phyloP scores from a whole-genome alignment of 2,329 filamentous ascomycete genomes.

The Tympanopsis confertula region DNA sequence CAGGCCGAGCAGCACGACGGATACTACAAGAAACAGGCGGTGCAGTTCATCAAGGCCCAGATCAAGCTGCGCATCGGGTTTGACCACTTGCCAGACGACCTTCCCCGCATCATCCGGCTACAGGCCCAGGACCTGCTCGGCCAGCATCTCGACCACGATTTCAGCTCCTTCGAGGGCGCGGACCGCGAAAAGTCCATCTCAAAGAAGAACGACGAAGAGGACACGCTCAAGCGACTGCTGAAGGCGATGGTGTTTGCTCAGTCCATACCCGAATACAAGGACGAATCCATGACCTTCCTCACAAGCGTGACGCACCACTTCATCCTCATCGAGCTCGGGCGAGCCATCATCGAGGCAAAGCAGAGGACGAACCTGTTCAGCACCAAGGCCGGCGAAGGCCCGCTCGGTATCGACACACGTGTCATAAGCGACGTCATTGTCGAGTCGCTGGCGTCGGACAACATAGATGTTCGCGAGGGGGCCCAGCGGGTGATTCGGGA shows the following conservation, averaged over 20 bases:
- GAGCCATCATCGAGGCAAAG: constrained; percentile 70
- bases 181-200: constrained; percentile 72
- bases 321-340: constrained; percentile 76
- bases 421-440: constrained; percentile 81
- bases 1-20: constrained; percentile 54
- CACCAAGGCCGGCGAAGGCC: constrained; percentile 75
- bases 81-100: constrained; percentile 80
- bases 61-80: constrained; percentile 81
- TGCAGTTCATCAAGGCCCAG: constrained; percentile 78
- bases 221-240: constrained; percentile 70
- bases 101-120: constrained; percentile 71
- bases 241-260: constrained; percentile 81
- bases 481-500: constrained; percentile 69
- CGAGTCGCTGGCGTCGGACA: constrained; percentile 79
- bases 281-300: constrained; percentile 65
- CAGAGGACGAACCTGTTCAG: constrained; percentile 71
- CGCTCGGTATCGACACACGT: constrained; percentile 74
- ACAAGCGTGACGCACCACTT: constrained; percentile 80
- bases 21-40: constrained; percentile 88
- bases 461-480: constrained; percentile 66
- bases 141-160: constrained; percentile 59
- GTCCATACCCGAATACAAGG: constrained; percentile 69
- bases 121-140: constrained; percentile 73
- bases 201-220: constrained; percentile 79
- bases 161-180: constrained; percentile 55